Evolutionary conservation across 1,284 basidiomycete species (phyloP), one percentile per base, ranked within the genome.

Genomic region (Rhodotorula sp.): DNA sequence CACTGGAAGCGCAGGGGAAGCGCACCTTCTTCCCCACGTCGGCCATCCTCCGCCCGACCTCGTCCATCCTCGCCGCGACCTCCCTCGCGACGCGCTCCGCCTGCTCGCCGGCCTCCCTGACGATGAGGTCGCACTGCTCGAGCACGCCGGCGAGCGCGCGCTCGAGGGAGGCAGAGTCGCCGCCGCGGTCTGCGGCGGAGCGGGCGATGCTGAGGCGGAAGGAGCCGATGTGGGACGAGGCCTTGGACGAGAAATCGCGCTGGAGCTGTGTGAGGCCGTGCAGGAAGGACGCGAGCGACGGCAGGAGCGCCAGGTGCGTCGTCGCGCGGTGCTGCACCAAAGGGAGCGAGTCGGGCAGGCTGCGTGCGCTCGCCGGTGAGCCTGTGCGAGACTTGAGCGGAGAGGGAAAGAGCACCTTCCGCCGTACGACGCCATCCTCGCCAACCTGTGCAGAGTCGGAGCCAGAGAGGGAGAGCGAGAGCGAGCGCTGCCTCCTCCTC

Each of bases 311-410:
- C 58, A 74, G 66, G 58, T 70, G 63, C 2, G 66, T 32, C 3
- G 67, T 27, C 7, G 55, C 13, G 21, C 66, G 67, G 9, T 41
- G 13, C 36, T 67, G 56, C 15, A 76, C 66, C 32, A 76, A 64
- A 1, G 54, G 60, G 13, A 64, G 64, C 6, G 57, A 67, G 71
- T 76, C 75, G 53, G 75, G 75, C 4, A 76, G 64, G 29, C 74
- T 75, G 56, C 8, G 46, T 36, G 32, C 19, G 48, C n/a, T n/a
- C n/a, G n/a, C n/a, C n/a, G 37, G 37, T 22, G 29, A 22, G 34
- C 39, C 41, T 2, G 39, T 3, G 12, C 2, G 39, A 9, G 13
- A 29, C 13, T 17, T 27, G 37, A 15, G 21, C 41, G 15, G 57
- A n/a, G 37, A 17, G 5, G 32, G 9, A 48, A 7, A 50, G 48